A percentile compares a stretch with the other conserved stretches of the same genome.
Evolutionary conservation across 2,329 filamentous ascomycete species (phyloP).

Genomic region (Colletotrichum phormii): DNA sequence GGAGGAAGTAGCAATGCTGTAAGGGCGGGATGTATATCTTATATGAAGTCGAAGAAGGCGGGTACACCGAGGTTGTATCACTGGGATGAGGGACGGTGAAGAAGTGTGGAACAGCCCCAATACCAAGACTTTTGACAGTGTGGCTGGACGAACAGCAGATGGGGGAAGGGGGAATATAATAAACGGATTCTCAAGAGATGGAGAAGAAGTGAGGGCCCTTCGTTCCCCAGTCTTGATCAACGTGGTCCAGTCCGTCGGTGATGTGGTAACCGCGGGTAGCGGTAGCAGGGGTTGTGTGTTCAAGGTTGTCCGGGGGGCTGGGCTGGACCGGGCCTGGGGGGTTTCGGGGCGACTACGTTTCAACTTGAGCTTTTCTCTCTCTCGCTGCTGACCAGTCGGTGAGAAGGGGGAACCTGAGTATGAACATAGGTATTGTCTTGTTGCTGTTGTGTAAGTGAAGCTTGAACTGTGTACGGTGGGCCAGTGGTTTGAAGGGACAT

Average conservation of each 20-base stretch:
- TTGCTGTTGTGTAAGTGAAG: background rate
- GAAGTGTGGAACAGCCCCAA: slow-evolving; percentile 19
- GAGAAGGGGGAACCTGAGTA: background rate
- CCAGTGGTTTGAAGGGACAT: background rate
- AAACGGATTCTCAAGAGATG: background rate
- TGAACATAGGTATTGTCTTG: background rate
- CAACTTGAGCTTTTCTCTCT: slow-evolving; percentile 23
- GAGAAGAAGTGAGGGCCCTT: slow-evolving; percentile 16
- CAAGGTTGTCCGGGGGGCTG: slow-evolving; percentile 2
- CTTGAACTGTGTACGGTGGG: background rate
- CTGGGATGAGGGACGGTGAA: slow-evolving; percentile 4
- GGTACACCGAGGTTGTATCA: background rate
- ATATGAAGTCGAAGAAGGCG: background rate
- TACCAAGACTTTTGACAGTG: slow-evolving; percentile 3
- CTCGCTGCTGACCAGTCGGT: background rate
- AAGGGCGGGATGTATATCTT: background rate
- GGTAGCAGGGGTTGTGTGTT: slow-evolving; percentile 1
- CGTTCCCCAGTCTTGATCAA: slow-evolving; percentile 14
- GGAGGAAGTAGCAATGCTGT: background rate
- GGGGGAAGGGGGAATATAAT: slow-evolving; percentile 1
- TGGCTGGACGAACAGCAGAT: background rate
- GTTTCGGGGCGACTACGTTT: slow-evolving; percentile 31
- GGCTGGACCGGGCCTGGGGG: slow-evolving; percentile 3
- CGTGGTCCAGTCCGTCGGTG: slow-evolving; percentile 13
- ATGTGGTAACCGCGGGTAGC: background rate